Base-by-base conservation (phyloP, 2,329 filamentous ascomycete genomes). In the Fusarium austroafricanum region DNA sequence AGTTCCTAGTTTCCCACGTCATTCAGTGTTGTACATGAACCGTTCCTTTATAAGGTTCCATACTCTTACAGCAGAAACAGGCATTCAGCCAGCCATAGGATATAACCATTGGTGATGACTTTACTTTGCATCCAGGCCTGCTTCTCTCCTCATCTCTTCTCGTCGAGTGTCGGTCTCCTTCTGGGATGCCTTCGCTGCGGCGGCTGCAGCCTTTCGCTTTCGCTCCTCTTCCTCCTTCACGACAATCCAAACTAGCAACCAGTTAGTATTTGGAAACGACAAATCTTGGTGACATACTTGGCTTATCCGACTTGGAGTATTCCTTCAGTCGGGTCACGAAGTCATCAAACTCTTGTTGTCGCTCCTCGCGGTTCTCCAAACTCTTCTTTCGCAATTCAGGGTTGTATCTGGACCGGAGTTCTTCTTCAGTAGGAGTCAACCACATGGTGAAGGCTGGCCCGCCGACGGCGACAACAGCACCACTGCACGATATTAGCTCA, bases 311-410 rank as follows among this genome's bases (percentile, higher is more conserved):
- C 82, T 94, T 96, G 26, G 93, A 92, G 78, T 94, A 93, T 73
- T 95, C 88, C 84, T 97, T 97, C 76, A 99, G 80, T 73, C 90
- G 89, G 47, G 76, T 86, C 28, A 97, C 92, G 75, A 97, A 98
- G 56, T 94, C 87, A 76, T 97, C 92, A 73, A 97, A 97, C 61
- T 97, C 94, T 79, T 94, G 86, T 75, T 96, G 89, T 62, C 87
- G 87, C 77, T 91, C 88, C 59, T 90, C 85, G 18, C 93, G 87
- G 60, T 90, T 87, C 79, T 94, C 94, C n/a, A 97, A 82, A 65
- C 92, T 94, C 75, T 92, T 88, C 79, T 92, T 92, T 77, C 96
- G 92, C n/a, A 99, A 86, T 33, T 98, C 96, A 1, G 95, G 95
- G 79, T 95, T 98, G 83, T 98, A 98, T 79, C 86, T 89, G 82